phyloP scores from a whole-genome alignment of 202 grass and related monocot genomes.

The Miscanthus sacchariflorus region DNA sequence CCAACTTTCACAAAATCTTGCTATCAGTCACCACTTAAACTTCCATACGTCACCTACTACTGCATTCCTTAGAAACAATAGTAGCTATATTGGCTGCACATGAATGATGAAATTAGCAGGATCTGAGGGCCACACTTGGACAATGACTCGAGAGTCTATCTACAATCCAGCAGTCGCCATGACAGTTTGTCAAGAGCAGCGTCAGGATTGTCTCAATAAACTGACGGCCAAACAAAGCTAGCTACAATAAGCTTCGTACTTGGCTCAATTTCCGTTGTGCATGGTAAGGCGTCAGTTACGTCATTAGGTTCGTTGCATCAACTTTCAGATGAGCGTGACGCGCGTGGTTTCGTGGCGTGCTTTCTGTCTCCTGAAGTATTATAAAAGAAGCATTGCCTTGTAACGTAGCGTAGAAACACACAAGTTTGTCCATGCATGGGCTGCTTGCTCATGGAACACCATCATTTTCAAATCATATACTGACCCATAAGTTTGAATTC shows the following conservation, averaged over 20 bases:
- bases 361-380: not conserved
- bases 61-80: not conserved
- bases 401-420: not conserved
- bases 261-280: not conserved
- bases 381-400: not conserved
- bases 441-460: conserved; percentile 10
- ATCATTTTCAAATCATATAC: not conserved
- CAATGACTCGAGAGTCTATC: not conserved
- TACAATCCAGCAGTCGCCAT: not conserved
- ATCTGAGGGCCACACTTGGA: not conserved
- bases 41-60: not conserved
- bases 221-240: not conserved
- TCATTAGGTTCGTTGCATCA: too few species aligned
- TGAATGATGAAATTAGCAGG: not conserved
- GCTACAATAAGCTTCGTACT: not conserved
- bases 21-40: not conserved
- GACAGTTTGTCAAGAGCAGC: conserved; percentile 1
- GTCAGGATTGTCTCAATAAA: conserved; percentile 9
- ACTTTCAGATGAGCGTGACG: not conserved
- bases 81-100: too few species aligned
- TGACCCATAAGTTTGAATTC: not conserved
- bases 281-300: too few species aligned
- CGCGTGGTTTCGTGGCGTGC: not conserved
- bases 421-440: not conserved
- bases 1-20: not conserved